phyloP scores from a whole-genome alignment of 2,329 filamentous ascomycete species.

The Cadophora malorum region DNA sequence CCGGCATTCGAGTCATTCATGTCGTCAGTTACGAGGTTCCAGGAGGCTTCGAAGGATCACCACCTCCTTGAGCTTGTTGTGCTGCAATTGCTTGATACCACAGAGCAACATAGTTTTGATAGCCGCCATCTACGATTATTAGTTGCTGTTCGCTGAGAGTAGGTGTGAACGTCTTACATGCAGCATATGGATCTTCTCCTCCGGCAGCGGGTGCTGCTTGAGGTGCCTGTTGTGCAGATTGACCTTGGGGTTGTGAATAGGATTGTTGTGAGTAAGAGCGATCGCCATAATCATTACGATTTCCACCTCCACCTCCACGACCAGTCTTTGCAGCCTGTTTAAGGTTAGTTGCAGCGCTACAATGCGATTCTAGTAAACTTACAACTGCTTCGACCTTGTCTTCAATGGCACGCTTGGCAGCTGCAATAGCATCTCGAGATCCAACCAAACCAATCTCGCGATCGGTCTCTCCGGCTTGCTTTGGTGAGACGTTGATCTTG shows the following conservation, averaged over 20 bases:
- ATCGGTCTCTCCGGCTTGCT: slow-evolving; percentile 77
- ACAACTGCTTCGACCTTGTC: slow-evolving; percentile 92
- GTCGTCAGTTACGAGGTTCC: slow-evolving; percentile 46
- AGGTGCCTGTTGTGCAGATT: slow-evolving; percentile 53
- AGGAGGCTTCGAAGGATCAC: slow-evolving; percentile 49
- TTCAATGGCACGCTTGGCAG: slow-evolving; percentile 84
- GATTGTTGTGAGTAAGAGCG: slow-evolving; percentile 57
- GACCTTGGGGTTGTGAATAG: slow-evolving; percentile 48
- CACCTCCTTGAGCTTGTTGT: slow-evolving; percentile 43
- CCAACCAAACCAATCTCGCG: slow-evolving; percentile 89
- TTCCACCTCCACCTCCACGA: slow-evolving; percentile 38
- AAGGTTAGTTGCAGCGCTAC: slow-evolving; percentile 30
- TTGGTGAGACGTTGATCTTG: slow-evolving; percentile 95
- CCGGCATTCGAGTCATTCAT: slow-evolving; percentile 35
- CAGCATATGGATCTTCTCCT: slow-evolving; percentile 73
- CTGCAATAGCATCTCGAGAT: slow-evolving; percentile 75
- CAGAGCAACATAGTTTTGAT: slow-evolving; percentile 78
- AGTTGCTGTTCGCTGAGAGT: background rate
- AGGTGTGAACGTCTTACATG: slow-evolving; percentile 58
- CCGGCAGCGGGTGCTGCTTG: slow-evolving; percentile 54
- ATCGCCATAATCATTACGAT: slow-evolving; percentile 61
- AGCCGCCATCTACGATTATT: slow-evolving; percentile 69
- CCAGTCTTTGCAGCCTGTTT: slow-evolving; percentile 59
- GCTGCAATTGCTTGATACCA: slow-evolving; percentile 77
- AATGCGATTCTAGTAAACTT: slow-evolving; percentile 50